A percentile compares a stretch with the other conserved stretches of the same genome.
phyloP scores from a whole-genome alignment of 768 basidiomycete genomes.

The Daedalea quercina region DNA sequence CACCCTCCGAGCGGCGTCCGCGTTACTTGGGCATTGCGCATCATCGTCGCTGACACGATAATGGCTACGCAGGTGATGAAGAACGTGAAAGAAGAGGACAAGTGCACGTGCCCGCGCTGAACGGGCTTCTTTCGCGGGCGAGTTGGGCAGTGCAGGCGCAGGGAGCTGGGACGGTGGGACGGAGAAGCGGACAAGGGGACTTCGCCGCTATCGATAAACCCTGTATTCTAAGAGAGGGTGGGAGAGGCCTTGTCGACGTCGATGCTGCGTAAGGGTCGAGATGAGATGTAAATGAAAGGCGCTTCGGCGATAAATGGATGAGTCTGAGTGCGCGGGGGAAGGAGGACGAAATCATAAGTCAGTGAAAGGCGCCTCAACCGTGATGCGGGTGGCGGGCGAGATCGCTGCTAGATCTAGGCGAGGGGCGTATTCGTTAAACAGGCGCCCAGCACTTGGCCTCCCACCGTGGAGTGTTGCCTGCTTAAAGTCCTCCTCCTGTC shows the following conservation, averaged over 20 bases:
- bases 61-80: constrained; percentile 37
- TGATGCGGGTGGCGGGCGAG: background rate
- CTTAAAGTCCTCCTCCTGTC: constrained; percentile 7
- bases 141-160: background rate
- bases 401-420: background rate
- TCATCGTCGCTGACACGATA: background rate
- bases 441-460: background rate
- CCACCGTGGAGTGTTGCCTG: constrained; percentile 7
- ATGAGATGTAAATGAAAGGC: background rate
- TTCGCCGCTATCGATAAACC: constrained; percentile 10
- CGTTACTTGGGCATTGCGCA: background rate
- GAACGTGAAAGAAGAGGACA: constrained; percentile 42
- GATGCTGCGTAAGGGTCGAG: background rate
- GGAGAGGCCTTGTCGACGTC: background rate
- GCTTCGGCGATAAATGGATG: background rate
- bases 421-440: background rate
- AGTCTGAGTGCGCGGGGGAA: background rate
- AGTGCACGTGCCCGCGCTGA: constrained; percentile 35
- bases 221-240: background rate
- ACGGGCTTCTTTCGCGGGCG: background rate
- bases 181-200: constrained; percentile 12
- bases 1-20: background rate
- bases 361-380: background rate
- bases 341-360: background rate
- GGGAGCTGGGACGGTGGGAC: background rate